These are phyloP conservation scores for Didymella glomerata DNA, from an alignment of 2,329 filamentous ascomycete species.

Conservation along the genomic window DNA sequence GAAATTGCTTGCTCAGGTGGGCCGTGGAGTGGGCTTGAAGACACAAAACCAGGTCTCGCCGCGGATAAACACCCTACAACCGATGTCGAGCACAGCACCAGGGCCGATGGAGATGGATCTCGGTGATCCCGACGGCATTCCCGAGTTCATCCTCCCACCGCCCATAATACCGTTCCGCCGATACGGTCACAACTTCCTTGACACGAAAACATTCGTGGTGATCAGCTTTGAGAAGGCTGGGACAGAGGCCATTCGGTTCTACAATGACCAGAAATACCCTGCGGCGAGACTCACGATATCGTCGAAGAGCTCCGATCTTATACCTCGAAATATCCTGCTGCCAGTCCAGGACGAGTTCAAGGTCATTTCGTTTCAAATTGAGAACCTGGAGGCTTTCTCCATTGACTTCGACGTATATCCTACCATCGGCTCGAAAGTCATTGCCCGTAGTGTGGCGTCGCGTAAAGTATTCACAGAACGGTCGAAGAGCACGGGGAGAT, in stretches of 20 bases:
- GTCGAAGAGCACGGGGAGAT: constrained; percentile 77
- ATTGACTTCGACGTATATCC: constrained; percentile 98
- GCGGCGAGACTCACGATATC: constrained; percentile 95
- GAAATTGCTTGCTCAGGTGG: constrained; percentile 75
- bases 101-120: constrained; percentile 62
- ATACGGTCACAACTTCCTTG: constrained; percentile 98
- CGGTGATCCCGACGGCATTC: constrained; percentile 86
- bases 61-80: constrained; percentile 52
- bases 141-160: constrained; percentile 87
- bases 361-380: constrained; percentile 93
- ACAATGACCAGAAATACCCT: constrained; percentile 95
- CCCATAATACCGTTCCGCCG: constrained; percentile 93
- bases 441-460: constrained; percentile 92
- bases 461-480: constrained; percentile 84
- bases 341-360: constrained; percentile 96
- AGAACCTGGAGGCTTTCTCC: constrained; percentile 89
- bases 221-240: constrained; percentile 83
- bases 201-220: constrained; percentile 95
- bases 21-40: constrained; percentile 44
- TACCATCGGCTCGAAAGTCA: constrained; percentile 96
- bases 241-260: constrained; percentile 85
- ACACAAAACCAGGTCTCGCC: constrained; percentile 48
- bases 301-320: constrained; percentile 93
- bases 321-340: constrained; percentile 93
- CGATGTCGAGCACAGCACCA: constrained; percentile 48